phyloP scores from a whole-genome alignment of 495 filamentous ascomycete species.

The Aspergillus avenaceus region DNA sequence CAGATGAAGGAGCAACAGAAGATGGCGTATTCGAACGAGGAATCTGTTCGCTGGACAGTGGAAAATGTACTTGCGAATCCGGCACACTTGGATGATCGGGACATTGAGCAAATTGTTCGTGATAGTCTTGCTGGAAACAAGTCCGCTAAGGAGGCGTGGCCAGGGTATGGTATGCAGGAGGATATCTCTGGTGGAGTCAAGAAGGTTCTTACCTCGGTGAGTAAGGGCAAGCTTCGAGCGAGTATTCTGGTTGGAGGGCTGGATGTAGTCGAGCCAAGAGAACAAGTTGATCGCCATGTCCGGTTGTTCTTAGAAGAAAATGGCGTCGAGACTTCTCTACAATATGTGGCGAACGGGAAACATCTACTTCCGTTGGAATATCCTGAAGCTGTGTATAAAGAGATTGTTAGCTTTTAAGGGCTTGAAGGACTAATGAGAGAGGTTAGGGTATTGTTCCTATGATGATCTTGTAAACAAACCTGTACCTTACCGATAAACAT shows the following conservation, averaged over 20 bases:
- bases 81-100: slow-evolving; percentile 11
- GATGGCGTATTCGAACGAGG: slow-evolving; percentile 25
- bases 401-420: not conserved
- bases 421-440: no score
- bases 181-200: slow-evolving; percentile 24
- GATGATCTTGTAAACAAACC: no score
- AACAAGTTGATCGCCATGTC: slow-evolving; percentile 27
- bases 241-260: slow-evolving; percentile 25
- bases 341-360: slow-evolving; percentile 5
- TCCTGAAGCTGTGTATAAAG: not conserved
- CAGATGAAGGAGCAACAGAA: slow-evolving; percentile 36
- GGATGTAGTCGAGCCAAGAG: slow-evolving; percentile 32
- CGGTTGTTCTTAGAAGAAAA: slow-evolving; percentile 10
- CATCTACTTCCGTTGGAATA: slow-evolving; percentile 17
- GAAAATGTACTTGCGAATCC: slow-evolving; percentile 32
- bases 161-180: slow-evolving; percentile 35
- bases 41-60: slow-evolving; percentile 27
- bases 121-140: slow-evolving; percentile 28
- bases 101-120: slow-evolving; percentile 19
- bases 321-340: slow-evolving; percentile 8
- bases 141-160: slow-evolving; percentile 35
- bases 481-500: no score
- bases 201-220: not conserved
- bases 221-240: slow-evolving; percentile 3
- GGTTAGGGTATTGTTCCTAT: no score